Evolutionary conservation across 139 green algal genomes (phyloP).

Genomic region (Edaphochlamys debaryana): DNA sequence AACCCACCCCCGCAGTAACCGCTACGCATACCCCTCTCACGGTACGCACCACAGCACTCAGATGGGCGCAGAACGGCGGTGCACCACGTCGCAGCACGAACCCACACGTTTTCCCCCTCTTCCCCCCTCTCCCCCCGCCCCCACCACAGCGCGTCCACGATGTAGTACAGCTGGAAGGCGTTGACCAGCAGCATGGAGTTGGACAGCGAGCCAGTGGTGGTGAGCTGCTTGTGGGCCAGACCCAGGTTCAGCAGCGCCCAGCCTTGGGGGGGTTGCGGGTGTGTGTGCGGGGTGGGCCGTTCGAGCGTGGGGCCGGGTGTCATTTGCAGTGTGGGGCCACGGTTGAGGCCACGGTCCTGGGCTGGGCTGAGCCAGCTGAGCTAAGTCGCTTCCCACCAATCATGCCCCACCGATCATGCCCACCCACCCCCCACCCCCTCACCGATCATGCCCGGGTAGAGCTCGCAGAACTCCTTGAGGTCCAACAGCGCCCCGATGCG

Average conservation of each 20-base stretch:
- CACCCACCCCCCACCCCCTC: too few species aligned
- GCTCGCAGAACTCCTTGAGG: slow-evolving; percentile 95
- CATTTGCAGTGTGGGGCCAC: too few species aligned
- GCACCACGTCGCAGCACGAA: too few species aligned
- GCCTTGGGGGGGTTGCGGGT: background rate
- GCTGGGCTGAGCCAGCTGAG: background rate
- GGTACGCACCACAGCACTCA: too few species aligned
- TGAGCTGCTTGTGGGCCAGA: slow-evolving; percentile 79
- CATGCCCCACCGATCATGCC: too few species aligned
- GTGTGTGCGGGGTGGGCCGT: background rate
- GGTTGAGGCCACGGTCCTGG: too few species aligned
- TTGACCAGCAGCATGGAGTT: slow-evolving; percentile 86
- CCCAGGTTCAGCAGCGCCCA: slow-evolving; percentile 69
- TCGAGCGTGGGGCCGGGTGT: too few species aligned
- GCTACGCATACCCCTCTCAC: too few species aligned
- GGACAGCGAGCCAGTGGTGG: slow-evolving; percentile 33
- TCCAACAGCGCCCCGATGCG: slow-evolving; percentile 67
- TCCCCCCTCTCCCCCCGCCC: background rate
- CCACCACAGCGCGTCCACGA: slow-evolving; percentile 59
- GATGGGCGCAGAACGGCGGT: too few species aligned
- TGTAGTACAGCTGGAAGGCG: slow-evolving; percentile 77
- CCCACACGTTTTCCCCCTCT: too few species aligned
- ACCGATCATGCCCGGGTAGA: slow-evolving; percentile 88
- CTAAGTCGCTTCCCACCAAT: too few species aligned
- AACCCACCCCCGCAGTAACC: too few species aligned